Evolutionary conservation across 208 protist genomes (phyloP).

Genomic region (Blastocrithidia nonstop): DNA sequence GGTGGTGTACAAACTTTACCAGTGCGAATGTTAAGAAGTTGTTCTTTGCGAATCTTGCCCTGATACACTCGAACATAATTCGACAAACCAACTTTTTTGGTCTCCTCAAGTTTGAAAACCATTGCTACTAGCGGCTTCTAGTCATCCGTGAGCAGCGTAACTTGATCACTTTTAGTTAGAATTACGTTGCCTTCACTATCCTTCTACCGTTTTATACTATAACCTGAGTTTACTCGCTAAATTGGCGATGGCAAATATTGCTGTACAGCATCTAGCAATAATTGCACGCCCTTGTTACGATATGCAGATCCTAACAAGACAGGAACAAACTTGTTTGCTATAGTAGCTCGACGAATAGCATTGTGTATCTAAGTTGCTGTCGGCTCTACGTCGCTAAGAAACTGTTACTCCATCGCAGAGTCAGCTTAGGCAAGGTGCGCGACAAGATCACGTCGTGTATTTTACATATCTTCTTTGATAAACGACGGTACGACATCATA

Average conservation of each 20-base stretch:
- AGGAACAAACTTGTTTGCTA: conserved; percentile 92
- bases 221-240: conserved; percentile 81
- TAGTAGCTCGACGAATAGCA: conserved; percentile 87
- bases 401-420: conserved; percentile 87
- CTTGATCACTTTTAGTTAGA: conserved; percentile 54
- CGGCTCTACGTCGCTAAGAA: conserved; percentile 87
- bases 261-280: conserved; percentile 94
- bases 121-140: conserved; percentile 90
- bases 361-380: conserved; percentile 79
- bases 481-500: conserved; percentile 71
- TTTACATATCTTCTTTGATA: conserved; percentile 56
- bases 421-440: conserved; percentile 91
- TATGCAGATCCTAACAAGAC: conserved; percentile 95
- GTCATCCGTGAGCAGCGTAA: conserved; percentile 74
- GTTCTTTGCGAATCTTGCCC: conserved; percentile 88
- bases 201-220: conserved; percentile 66
- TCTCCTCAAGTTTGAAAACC: conserved; percentile 98
- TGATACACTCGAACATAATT: conserved; percentile 99
- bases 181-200: conserved; percentile 73
- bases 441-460: conserved; percentile 82
- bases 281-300: conserved; percentile 98
- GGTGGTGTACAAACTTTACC: conserved; percentile 86
- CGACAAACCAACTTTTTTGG: conserved; percentile 90
- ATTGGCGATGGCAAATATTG: conserved; percentile 93
- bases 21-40: conserved; percentile 76